phyloP scores from a whole-genome alignment of 73 alveolate species.

The Paramecium tetraurelia region DNA sequence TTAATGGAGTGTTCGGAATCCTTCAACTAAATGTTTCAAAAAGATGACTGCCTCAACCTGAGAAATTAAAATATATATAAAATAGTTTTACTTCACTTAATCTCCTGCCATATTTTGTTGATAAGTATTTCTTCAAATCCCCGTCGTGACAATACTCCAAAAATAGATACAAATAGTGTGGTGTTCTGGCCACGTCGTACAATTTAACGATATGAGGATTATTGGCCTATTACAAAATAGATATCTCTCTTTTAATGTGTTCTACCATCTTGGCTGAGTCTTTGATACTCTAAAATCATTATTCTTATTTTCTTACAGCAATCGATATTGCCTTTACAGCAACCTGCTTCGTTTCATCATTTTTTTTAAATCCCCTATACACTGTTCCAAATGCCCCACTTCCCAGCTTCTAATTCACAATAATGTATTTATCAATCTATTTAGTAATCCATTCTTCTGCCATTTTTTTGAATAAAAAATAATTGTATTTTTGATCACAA shows the following conservation, averaged over 20 bases:
- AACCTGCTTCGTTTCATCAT: conserved; percentile 45
- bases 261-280: conserved; percentile 63
- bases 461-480: background rate
- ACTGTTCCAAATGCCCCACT: conserved; percentile 56
- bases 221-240: conserved; percentile 48
- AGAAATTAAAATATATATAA: background rate
- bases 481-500: background rate
- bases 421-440: conserved; percentile 44
- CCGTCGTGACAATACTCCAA: conserved; percentile 63
- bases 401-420: conserved; percentile 47
- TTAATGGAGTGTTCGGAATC: conserved; percentile 47
- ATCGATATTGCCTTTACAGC: conserved; percentile 40
- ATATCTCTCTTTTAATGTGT: conserved; percentile 57
- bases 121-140: conserved; percentile 50
- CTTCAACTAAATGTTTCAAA: conserved; percentile 60
- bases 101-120: conserved; percentile 59
- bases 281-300: conserved; percentile 38
- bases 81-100: conserved; percentile 38
- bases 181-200: conserved; percentile 61
- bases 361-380: conserved; percentile 37
- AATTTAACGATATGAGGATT: conserved; percentile 54
- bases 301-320: background rate
- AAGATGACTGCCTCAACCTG: conserved; percentile 59
- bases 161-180: conserved; percentile 54
- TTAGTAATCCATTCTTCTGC: conserved; percentile 33